Conservation (phyloP, 768 basidiomycete species). For the Pluteus cervinus region DNA sequence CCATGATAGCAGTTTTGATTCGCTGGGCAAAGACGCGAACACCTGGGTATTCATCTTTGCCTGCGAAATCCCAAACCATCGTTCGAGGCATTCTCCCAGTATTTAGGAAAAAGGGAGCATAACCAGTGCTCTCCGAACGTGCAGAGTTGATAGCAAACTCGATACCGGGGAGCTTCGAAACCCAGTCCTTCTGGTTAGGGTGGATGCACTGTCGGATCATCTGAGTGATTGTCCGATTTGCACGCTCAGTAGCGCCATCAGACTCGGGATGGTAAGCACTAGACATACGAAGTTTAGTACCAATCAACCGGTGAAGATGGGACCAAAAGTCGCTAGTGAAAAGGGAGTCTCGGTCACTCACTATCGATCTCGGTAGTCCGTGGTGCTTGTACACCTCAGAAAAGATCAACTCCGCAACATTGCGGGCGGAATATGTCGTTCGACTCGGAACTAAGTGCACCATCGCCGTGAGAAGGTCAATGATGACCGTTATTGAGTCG, state of each 20-base stretch:
- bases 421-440: constrained; percentile 20
- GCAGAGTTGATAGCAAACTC: constrained; percentile 3
- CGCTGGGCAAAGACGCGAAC: constrained; percentile 9
- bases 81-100: constrained; percentile 12
- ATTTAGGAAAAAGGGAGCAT: constrained; percentile 21
- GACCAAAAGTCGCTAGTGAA: constrained; percentile 41
- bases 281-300: constrained; percentile 26
- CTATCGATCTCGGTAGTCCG: constrained; percentile 30
- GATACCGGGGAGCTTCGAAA: constrained; percentile 18
- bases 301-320: constrained; percentile 21
- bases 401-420: constrained; percentile 31
- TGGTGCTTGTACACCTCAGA: constrained; percentile 28
- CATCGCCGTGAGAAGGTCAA: constrained; percentile 18
- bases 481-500: constrained; percentile 22
- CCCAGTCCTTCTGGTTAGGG: constrained; percentile 27
- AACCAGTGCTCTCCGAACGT: constrained; percentile 13
- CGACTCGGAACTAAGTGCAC: constrained; percentile 21
- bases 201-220: constrained; percentile 20
- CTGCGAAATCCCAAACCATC: constrained; percentile 9
- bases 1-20: constrained; percentile 16
- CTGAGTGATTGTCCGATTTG: constrained; percentile 24
- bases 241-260: constrained; percentile 31
- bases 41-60: constrained; percentile 3
- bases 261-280: constrained; percentile 37
- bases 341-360: constrained; percentile 33